A percentile compares a stretch with the other conserved stretches of the same genome.
Evolutionary conservation across 345 rosid genomes (phyloP).

Genomic region (Physaria fendleri): DNA sequence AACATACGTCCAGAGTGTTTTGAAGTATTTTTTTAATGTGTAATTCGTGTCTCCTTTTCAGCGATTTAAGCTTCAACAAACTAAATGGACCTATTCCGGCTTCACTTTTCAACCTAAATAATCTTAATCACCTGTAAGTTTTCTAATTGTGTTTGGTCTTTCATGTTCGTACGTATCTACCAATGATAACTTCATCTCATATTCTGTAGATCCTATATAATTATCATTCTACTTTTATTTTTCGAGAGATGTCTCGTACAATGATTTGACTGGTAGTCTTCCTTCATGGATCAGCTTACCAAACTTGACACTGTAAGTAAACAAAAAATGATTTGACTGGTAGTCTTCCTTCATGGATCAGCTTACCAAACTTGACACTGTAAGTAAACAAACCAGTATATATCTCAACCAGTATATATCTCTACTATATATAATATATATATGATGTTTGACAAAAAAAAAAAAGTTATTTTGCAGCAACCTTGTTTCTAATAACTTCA

Average conservation of each 20-base stretch:
- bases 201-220: background rate
- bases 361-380: conserved; percentile 21
- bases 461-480: conserved; percentile 46
- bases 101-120: conserved; percentile 28
- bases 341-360: conserved; percentile 66
- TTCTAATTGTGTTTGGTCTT: conserved; percentile 3
- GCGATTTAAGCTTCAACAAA: conserved; percentile 36
- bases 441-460: no score
- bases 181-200: background rate
- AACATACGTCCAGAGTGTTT: no score
- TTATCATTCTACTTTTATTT: background rate
- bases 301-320: no score
- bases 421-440: no score
- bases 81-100: conserved; percentile 26
- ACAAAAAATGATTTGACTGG: conserved; percentile 64
- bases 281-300: conserved; percentile 58
- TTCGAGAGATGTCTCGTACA: conserved; percentile 76
- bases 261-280: conserved; percentile 52
- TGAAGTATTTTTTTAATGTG: no score
- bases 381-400: conserved; percentile 23
- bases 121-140: conserved; percentile 46
- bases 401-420: no score
- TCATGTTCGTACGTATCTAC: background rate
- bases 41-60: conserved; percentile 10
- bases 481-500: conserved; percentile 65